A percentile compares a stretch with the other conserved stretches of the same genome.
Conservation (phyloP, 345 rosid species). For the Salix suchowensis region DNA sequence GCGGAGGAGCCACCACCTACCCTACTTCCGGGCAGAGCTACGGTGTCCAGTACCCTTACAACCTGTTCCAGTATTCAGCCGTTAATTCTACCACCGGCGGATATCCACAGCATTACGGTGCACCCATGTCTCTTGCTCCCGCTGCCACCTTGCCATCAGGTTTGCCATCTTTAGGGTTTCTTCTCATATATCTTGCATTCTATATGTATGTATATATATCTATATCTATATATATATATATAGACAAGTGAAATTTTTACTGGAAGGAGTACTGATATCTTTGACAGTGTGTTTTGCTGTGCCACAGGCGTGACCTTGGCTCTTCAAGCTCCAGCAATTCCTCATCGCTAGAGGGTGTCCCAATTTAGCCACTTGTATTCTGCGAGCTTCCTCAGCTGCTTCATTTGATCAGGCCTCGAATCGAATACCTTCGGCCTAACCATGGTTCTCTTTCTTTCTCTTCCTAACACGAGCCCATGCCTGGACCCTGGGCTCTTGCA, state of each 20-base stretch:
- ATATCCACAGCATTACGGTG: constrained; percentile 65
- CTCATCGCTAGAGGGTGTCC: constrained; percentile 50
- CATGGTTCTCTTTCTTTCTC: constrained; percentile 63
- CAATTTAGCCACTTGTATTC: constrained; percentile 13
- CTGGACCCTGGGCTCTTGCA: constrained; percentile 45
- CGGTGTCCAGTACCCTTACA: constrained; percentile 71
- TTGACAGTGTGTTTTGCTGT: constrained; percentile 98
- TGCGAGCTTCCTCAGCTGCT: constrained; percentile 18
- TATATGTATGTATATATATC: too few species aligned
- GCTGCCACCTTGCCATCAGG: constrained; percentile 81
- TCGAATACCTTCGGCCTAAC: constrained; percentile 67
- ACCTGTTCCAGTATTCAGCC: constrained; percentile 69
- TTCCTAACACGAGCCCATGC: constrained; percentile 36
- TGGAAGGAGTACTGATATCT: constrained; percentile 46
- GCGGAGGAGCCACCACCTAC: constrained; percentile 52
- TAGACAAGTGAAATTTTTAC: background rate
- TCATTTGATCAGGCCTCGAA: constrained; percentile 34
- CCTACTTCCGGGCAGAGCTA: constrained; percentile 48
- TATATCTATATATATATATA: background rate
- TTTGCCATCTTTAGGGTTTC: constrained; percentile 14
- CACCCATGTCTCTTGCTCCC: constrained; percentile 79
- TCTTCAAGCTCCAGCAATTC: constrained; percentile 52
- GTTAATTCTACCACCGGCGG: constrained; percentile 38
- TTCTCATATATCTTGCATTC: background rate
- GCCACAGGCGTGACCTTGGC: constrained; percentile 89